Percentiles rank a stretch among this genome's conserved stretches.
These are phyloP conservation scores for sorghum (Sorghum bicolor) DNA, from an alignment of 176 grass and related monocot genomes.

Conservation along the genomic window Sorghum_bicolor_NCBIv3 NC_012870.2:7062001-7062500, in stretches of 20 bases:
- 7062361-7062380: slow-evolving; percentile 64
- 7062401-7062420: neutral
- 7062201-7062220: slow-evolving; percentile 34
- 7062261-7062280: slow-evolving; percentile 92
- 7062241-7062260: slow-evolving; percentile 31
- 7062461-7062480: slow-evolving; percentile 92
- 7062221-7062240: slow-evolving; percentile 28
- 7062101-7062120: slow-evolving; percentile 16
- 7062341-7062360: slow-evolving; percentile 94
- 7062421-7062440: neutral
- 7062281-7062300: slow-evolving; percentile 99
- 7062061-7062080: slow-evolving; percentile 27
- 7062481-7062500: slow-evolving; percentile 74
- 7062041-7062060: slow-evolving; percentile 15
- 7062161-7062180: slow-evolving; percentile 21
- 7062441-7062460: neutral
- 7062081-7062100: neutral
- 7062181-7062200: slow-evolving; percentile 61
- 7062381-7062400: slow-evolving; percentile 24
- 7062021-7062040: slow-evolving; percentile 1
- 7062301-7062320: slow-evolving; percentile 87
- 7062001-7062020: neutral
- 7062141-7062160: slow-evolving; percentile 24
- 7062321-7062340: slow-evolving; percentile 93
- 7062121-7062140: neutral